These are phyloP conservation scores for Pinus taeda DNA, from an alignment of 75 land plant species.

Conservation along the genomic window DNA sequence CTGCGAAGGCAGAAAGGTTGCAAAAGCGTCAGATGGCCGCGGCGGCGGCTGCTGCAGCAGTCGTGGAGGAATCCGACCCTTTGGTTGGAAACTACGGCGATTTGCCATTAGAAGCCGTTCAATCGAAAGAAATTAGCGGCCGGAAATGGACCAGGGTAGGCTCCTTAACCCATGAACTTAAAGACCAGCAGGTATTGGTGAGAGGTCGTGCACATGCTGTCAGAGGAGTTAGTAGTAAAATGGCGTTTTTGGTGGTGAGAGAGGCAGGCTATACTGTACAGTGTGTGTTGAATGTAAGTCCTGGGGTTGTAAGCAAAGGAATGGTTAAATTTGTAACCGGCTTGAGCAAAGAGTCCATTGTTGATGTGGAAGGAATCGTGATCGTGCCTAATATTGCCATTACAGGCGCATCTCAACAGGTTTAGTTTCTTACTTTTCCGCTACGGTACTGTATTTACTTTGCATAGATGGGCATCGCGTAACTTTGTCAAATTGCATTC, in stretches of 20 bases:
- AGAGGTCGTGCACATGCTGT: conserved; percentile 72
- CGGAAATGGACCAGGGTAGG: conserved; percentile 58
- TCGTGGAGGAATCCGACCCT: conserved; percentile 40
- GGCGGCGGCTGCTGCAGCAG: conserved; percentile 18
- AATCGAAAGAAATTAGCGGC: conserved; percentile 51
- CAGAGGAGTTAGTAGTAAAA: conserved; percentile 67
- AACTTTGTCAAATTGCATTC: too few species aligned
- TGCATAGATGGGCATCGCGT: not conserved
- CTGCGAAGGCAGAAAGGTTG: conserved; percentile 30
- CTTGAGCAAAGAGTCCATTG: conserved; percentile 72
- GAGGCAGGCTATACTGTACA: conserved; percentile 71
- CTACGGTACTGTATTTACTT: not conserved
- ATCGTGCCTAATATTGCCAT: conserved; percentile 56
- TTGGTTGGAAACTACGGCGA: conserved; percentile 72
- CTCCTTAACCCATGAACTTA: conserved; percentile 17
- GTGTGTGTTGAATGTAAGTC: conserved; percentile 26
- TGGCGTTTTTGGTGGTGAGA: conserved; percentile 75
- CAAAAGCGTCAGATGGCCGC: conserved; percentile 40
- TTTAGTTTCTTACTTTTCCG: not conserved
- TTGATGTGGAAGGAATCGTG: conserved; percentile 78
- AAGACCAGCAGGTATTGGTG: conserved; percentile 52
- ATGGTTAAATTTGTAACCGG: conserved; percentile 66
- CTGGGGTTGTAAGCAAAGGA: conserved; percentile 53
- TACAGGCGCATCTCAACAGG: conserved; percentile 83
- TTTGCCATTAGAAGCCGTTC: conserved; percentile 41